phyloP scores from a whole-genome alignment of 2,329 filamentous ascomycete genomes.

The Coniochaeta prunicola region DNA sequence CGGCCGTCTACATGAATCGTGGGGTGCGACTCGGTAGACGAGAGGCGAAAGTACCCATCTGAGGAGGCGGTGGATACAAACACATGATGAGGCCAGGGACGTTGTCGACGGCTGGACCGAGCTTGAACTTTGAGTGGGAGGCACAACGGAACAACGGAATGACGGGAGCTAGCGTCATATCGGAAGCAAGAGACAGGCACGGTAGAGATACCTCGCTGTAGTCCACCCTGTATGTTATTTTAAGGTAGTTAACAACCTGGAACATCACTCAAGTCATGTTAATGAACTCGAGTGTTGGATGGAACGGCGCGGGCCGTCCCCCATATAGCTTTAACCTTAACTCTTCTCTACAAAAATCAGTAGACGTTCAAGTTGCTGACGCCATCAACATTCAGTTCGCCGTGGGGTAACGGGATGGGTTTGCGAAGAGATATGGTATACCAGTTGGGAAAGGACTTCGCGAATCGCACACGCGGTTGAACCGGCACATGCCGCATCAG shows the following conservation, averaged over 20 bases:
- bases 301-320: neutral
- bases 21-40: neutral
- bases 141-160: neutral
- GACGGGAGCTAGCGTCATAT: neutral
- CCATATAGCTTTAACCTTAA: neutral
- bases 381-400: neutral
- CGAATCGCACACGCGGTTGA: neutral
- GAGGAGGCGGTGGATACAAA: neutral
- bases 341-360: neutral
- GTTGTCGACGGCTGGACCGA: neutral
- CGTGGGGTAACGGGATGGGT: neutral
- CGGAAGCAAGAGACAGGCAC: neutral
- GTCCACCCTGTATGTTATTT: neutral
- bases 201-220: neutral
- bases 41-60: neutral
- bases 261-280: neutral
- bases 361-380: neutral
- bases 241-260: neutral
- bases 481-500: neutral
- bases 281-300: neutral
- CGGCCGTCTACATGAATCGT: neutral
- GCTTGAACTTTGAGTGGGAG: neutral
- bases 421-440: neutral
- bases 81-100: neutral
- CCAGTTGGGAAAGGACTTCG: too few relatives aligned